Percentiles rank a stretch among this genome's conserved stretches.
Conservation (phyloP, 164 flowering plant species). For the Akebia trifoliata region DNA sequence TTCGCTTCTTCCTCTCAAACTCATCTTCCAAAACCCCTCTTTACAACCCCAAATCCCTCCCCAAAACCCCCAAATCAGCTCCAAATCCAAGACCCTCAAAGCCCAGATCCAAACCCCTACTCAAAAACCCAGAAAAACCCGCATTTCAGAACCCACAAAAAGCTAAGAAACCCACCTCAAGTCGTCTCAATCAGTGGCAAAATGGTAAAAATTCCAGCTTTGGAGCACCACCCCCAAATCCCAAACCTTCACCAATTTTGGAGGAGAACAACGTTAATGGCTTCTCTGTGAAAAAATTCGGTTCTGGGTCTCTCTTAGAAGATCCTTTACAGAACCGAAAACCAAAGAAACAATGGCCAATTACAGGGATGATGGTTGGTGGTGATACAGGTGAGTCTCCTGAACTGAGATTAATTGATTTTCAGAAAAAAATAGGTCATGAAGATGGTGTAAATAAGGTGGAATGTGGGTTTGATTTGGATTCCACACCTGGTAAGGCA, state of each 20-base stretch:
- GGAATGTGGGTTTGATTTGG: constrained; percentile 22
- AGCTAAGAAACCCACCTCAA: constrained; percentile 15
- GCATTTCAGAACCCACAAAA: constrained; percentile 8
- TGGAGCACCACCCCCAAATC: neutral
- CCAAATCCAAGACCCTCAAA: constrained; percentile 20
- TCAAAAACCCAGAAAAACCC: constrained; percentile 21
- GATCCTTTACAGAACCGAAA: neutral
- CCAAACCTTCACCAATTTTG: constrained; percentile 18
- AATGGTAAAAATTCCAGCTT: constrained; percentile 20
- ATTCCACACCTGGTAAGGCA: constrained; percentile 15
- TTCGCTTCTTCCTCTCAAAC: constrained; percentile 44
- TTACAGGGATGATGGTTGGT: neutral
- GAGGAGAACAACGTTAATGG: constrained; percentile 10
- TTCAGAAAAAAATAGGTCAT: constrained; percentile 3
- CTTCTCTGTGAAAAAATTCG: no score
- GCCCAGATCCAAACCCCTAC: constrained; percentile 20
- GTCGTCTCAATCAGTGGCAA: constrained; percentile 19
- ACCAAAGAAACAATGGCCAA: constrained; percentile 1
- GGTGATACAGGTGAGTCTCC: constrained; percentile 17
- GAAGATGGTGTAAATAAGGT: constrained; percentile 36
- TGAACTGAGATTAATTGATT: constrained; percentile 6
- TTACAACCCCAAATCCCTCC: constrained; percentile 17
- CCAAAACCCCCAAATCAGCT: constrained; percentile 44
- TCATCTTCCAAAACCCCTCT: constrained; percentile 26
- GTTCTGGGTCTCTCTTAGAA: constrained; percentile 12